phyloP scores from a whole-genome alignment of 2,329 filamentous ascomycete genomes.

The Fusarium sp. region DNA sequence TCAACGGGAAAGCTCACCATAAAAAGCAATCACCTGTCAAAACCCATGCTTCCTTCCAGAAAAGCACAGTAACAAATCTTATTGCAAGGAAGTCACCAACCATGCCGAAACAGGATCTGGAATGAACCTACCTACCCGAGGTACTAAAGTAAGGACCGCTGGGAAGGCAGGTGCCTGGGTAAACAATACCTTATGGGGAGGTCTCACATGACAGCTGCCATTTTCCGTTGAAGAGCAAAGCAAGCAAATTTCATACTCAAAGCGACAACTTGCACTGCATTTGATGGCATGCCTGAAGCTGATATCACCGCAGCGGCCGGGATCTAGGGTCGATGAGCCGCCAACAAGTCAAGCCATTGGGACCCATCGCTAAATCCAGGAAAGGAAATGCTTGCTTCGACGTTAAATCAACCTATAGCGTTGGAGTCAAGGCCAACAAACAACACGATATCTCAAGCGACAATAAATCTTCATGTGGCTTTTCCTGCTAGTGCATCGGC shows the following conservation, averaged over 20 bases:
- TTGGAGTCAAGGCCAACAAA: not conserved
- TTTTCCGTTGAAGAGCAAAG: not conserved
- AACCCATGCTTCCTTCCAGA: slow-evolving; percentile 21
- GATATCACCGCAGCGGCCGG: not conserved
- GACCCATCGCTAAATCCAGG: not conserved
- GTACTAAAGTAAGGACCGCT: not conserved
- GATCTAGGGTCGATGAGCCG: not conserved
- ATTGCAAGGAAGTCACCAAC: not conserved
- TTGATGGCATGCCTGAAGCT: not conserved
- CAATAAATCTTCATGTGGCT: not conserved
- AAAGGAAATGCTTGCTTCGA: slow-evolving; percentile 11
- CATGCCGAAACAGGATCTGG: not conserved
- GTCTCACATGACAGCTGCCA: slow-evolving; percentile 23
- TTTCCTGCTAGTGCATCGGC: not conserved
- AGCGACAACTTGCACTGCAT: not conserved
- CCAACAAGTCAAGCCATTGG: not conserved
- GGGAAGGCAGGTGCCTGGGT: not conserved
- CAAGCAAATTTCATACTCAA: not conserved
- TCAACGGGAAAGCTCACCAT: not conserved
- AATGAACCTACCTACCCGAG: not conserved
- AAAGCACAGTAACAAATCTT: not conserved
- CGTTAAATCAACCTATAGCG: not conserved
- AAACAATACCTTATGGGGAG: not conserved
- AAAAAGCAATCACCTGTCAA: slow-evolving; percentile 14
- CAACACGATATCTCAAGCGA: not conserved